These are phyloP conservation scores for Cytauxzoon felis DNA, from an alignment of 169 alveolate species.

Conservation along the genomic window DNA sequence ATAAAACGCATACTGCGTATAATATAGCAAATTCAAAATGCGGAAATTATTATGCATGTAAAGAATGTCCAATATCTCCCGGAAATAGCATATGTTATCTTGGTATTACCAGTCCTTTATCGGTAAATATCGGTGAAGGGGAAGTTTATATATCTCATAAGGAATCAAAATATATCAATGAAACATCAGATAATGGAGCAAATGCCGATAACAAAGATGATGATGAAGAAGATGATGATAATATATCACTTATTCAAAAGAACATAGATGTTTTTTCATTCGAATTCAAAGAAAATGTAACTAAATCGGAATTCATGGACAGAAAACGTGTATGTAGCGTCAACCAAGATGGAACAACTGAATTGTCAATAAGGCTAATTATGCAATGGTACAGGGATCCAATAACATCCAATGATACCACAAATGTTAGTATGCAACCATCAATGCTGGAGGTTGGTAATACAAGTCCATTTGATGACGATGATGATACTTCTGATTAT, in stretches of 20 bases:
- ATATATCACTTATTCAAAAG: conserved; percentile 5
- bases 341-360: conserved; percentile 27
- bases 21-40: conserved; percentile 29
- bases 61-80: conserved; percentile 35
- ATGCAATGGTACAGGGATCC: conserved; percentile 56
- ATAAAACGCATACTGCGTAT: conserved; percentile 6
- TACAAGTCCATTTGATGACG: too few relatives aligned
- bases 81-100: conserved; percentile 41
- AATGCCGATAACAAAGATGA: not conserved
- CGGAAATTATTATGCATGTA: conserved; percentile 43
- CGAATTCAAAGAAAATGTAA: conserved; percentile 1
- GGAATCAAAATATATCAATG: not conserved
- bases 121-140: conserved; percentile 41
- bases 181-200: not conserved
- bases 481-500: conserved; percentile 7
- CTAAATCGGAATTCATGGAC: conserved; percentile 6
- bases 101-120: not conserved
- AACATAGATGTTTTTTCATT: conserved; percentile 10
- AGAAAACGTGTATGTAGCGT: conserved; percentile 13
- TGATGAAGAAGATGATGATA: conserved; percentile 39
- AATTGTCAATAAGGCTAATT: conserved; percentile 24
- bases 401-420: not conserved
- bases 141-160: not conserved
- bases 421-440: too few relatives aligned
- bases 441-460: too few relatives aligned